Conservation (phyloP, 805 yeast genomes). For the Barnettozyma sucrosica region DNA sequence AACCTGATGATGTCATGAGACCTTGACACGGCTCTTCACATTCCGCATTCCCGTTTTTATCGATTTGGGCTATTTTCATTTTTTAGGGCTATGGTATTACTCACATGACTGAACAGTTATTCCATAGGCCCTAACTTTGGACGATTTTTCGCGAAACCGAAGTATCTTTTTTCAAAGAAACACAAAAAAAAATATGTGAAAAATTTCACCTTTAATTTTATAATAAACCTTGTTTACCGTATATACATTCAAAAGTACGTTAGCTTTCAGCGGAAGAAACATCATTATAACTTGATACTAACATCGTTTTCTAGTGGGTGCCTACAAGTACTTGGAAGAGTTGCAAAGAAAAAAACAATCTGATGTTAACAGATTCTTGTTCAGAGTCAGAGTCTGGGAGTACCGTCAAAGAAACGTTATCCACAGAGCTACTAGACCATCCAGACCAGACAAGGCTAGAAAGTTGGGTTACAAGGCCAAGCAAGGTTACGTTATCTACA, state of each 20-base stretch:
- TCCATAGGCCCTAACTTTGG: background rate
- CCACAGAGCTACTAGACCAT: constrained; percentile 98
- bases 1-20: background rate
- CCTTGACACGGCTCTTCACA: too few species aligned
- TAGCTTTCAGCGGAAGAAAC: background rate
- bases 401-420: constrained; percentile 98
- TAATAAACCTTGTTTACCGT: constrained; percentile 10
- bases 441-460: constrained; percentile 99
- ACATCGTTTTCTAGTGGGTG: constrained; percentile 67
- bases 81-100: background rate
- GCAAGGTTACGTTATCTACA: constrained; percentile 98
- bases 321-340: constrained; percentile 99
- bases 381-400: constrained; percentile 99
- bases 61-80: too few species aligned
- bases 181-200: constrained; percentile 1
- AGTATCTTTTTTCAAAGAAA: background rate
- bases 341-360: constrained; percentile 99
- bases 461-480: constrained; percentile 99
- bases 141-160: background rate
- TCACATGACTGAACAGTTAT: background rate
- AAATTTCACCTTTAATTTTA: background rate
- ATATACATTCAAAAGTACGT: constrained; percentile 4
- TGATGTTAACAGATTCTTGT: constrained; percentile 97
- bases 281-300: background rate
- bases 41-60: too few species aligned